phyloP scores from a whole-genome alignment of 192 early-diverging fungal species.

The Obelidium mucronatum region DNA sequence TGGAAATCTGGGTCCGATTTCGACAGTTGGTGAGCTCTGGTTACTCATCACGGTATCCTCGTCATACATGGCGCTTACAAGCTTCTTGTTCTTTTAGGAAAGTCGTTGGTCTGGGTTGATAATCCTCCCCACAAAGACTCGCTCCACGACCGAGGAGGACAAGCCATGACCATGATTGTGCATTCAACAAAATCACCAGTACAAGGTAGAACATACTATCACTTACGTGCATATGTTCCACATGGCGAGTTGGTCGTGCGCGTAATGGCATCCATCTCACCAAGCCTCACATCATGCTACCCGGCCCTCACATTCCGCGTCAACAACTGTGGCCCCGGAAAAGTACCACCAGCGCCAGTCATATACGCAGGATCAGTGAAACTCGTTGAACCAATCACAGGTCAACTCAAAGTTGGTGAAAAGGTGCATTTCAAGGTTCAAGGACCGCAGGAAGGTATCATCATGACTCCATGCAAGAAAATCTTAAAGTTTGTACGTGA shows the following conservation, averaged over 20 bases:
- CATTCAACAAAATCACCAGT: not conserved
- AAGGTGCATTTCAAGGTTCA: slow-evolving; percentile 21
- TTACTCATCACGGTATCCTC: too few species aligned
- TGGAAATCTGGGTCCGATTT: slow-evolving; percentile 4
- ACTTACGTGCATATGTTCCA: slow-evolving; percentile 5
- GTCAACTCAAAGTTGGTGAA: not conserved
- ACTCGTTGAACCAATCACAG: slow-evolving; percentile 1
- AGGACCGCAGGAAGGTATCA: slow-evolving; percentile 5
- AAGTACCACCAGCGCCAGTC: not conserved
- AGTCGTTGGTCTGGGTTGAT: slow-evolving; percentile 9
- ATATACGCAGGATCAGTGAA: slow-evolving; percentile 5
- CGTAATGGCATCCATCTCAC: slow-evolving; percentile 18
- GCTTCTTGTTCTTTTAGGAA: too few species aligned
- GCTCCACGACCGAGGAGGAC: slow-evolving; percentile 18
- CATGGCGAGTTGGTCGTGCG: slow-evolving; percentile 22
- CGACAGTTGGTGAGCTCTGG: not conserved
- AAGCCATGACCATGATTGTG: slow-evolving; percentile 11
- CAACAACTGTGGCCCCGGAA: slow-evolving; percentile 16
- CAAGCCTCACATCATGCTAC: not conserved
- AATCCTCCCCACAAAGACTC: slow-evolving; percentile 5
- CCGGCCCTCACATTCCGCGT: slow-evolving; percentile 36
- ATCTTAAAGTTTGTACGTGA: slow-evolving; percentile 1
- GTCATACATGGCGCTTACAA: too few species aligned
- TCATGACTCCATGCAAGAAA: slow-evolving; percentile 20
- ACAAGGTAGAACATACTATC: not conserved